phyloP scores from a whole-genome alignment of 1,139 yeast species.

The Pneumocystis oryctolagi region DNA sequence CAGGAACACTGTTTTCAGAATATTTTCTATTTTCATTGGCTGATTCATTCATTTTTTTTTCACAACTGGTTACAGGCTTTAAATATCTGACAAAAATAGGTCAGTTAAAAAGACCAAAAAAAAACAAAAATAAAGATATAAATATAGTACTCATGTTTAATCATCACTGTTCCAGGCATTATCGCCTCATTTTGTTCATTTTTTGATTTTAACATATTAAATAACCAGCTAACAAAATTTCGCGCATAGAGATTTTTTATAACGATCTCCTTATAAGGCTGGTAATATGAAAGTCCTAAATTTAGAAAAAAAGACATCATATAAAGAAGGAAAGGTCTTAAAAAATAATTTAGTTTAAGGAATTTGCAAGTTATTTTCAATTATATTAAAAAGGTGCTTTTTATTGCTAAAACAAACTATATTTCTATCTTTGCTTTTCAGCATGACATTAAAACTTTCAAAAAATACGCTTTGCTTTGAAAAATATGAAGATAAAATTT shows the following conservation, averaged over 20 bases:
- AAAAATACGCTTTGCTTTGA: background rate
- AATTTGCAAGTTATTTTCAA: background rate
- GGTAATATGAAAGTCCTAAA: background rate
- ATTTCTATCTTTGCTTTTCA: background rate
- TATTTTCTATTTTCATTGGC: background rate
- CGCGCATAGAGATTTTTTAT: background rate
- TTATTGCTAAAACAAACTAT: background rate
- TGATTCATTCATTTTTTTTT: background rate
- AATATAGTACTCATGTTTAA: background rate
- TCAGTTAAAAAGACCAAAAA: background rate
- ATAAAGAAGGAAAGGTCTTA: background rate
- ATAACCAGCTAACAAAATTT: background rate
- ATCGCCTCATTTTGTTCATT: background rate
- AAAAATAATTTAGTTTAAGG: background rate
- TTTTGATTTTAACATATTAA: background rate
- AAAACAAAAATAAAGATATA: background rate
- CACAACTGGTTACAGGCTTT: background rate
- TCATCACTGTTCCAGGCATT: background rate
- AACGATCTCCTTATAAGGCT: background rate
- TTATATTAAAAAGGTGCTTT: background rate
- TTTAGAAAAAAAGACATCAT: background rate
- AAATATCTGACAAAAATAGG: background rate
- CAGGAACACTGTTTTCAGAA: background rate
- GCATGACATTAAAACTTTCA: background rate
- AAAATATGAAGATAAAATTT: background rate